Evolutionary conservation across 75 land plant genomes (phyloP).

Genomic region (Picea glauca): DNA sequence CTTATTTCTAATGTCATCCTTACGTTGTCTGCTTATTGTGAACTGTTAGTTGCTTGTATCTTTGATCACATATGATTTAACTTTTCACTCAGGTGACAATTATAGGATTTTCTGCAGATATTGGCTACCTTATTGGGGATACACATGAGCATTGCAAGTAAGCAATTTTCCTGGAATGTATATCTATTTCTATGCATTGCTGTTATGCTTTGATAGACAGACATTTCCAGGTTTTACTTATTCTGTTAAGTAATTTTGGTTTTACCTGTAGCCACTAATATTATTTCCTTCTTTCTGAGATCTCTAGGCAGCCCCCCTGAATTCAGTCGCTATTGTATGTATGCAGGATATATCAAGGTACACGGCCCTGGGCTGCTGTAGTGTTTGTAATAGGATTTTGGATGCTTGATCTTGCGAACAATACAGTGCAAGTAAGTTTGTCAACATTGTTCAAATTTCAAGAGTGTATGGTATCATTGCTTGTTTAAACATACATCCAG

Average conservation of each 20-base stretch:
- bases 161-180: slow-evolving; percentile 1
- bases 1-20: neutral
- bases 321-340: neutral
- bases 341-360: slow-evolving; percentile 61
- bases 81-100: slow-evolving; percentile 70
- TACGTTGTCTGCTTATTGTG: neutral
- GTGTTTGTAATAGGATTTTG: slow-evolving; percentile 93
- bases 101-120: slow-evolving; percentile 98
- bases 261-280: neutral
- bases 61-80: slow-evolving; percentile 7
- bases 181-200: neutral
- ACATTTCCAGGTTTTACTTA: neutral
- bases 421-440: slow-evolving; percentile 81
- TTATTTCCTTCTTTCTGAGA: neutral
- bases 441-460: neutral
- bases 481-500: neutral
- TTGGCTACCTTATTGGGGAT: slow-evolving; percentile 89
- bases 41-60: neutral
- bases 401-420: slow-evolving; percentile 97
- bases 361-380: slow-evolving; percentile 75
- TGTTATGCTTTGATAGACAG: neutral
- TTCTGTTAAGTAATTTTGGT: neutral
- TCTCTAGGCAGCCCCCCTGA: neutral
- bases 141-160: slow-evolving; percentile 85
- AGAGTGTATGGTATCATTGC: neutral